Base-by-base conservation (phyloP, 1,284 basidiomycete species). In the Cutaneotrichosporon arboriforme region DNA sequence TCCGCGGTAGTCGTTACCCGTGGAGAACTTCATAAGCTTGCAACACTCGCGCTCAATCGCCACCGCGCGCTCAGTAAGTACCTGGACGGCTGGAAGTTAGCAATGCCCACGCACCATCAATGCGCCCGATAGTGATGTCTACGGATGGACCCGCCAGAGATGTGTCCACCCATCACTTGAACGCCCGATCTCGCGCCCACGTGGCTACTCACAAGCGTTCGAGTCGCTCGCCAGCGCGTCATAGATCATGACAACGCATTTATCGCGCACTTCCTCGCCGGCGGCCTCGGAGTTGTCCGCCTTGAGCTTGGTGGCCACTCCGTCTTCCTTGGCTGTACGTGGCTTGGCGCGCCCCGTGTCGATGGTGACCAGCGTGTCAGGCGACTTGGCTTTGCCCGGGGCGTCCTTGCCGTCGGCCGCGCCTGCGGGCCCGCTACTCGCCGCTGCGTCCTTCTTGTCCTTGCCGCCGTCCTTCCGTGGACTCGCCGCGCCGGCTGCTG, bases 191-290 rank as follows among this genome's bases (percentile, higher is more conserved):
- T 3, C 18, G 18, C 17, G 18, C 17, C 17, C 14, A n/a, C n/a
- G n/a, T n/a, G n/a, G n/a, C 38, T 7, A 84, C 90, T 75, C 66
- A 93, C 91, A 87, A 55, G 88, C 86, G 47, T 81, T 83, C 35
- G 89, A 90, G 74, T 94, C 90, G 47, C 76, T 80, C 1, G 86
- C 88, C 37, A 99, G 80, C 14, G 90, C 87, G 68, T 97, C 88
- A 68, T 97, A 97, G 17, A 97, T 80, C 67, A 97, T 81, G 69
- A 90, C 87, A 17, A 87, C 80, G 69, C 93, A 97, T 66, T 86
- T 90, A 74, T 96, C 88, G 48, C 94, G 80, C 8, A 75, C 64
- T 8, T 49, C 51, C 49, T 74, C 70, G 0, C 85, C 88, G 65
- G 78, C 81, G 2, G 83, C 83, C 43, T 78, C 73, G 4, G 81